Conservation (phyloP, 768 basidiomycete species). For the Artomyces pyxidatus region DNA sequence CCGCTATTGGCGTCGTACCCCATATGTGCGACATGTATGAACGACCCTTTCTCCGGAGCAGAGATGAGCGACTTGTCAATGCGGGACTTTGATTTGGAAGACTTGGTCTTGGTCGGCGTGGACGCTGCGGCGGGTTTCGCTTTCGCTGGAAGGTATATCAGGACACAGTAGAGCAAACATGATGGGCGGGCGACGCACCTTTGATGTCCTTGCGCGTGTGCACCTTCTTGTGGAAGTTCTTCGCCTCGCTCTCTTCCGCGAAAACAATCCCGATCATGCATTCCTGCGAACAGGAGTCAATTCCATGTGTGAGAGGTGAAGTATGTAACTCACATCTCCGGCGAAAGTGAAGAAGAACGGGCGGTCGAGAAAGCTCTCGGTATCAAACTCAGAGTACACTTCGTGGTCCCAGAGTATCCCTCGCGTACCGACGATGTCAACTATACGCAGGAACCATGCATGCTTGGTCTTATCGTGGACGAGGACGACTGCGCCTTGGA, state of each 20-base stretch:
- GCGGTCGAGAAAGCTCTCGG: conserved; percentile 58
- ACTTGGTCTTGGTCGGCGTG: conserved; percentile 47
- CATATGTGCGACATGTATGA: conserved; percentile 92
- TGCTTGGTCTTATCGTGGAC: conserved; percentile 50
- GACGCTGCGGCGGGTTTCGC: conserved; percentile 33
- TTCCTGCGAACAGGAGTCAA: conserved; percentile 39
- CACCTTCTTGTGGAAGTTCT: conserved; percentile 80
- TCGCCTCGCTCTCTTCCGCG: conserved; percentile 78
- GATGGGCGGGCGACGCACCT: conserved; percentile 7
- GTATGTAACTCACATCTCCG: conserved; percentile 68
- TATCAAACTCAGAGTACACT: conserved; percentile 74
- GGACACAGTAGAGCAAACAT: background rate
- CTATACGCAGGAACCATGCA: conserved; percentile 60
- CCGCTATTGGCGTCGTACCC: conserved; percentile 85
- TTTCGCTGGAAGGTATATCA: conserved; percentile 19
- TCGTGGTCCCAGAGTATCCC: conserved; percentile 94
- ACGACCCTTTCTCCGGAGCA: conserved; percentile 66
- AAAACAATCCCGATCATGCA: conserved; percentile 92
- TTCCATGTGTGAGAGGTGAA: background rate
- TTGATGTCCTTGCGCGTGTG: conserved; percentile 53
- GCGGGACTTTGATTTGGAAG: conserved; percentile 54
- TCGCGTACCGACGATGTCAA: conserved; percentile 77
- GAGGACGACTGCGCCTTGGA: conserved; percentile 81
- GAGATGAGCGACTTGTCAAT: conserved; percentile 94
- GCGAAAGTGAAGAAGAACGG: conserved; percentile 90